phyloP scores from a whole-genome alignment of 345 rosid species.

The Eucalyptus curtisii region DNA sequence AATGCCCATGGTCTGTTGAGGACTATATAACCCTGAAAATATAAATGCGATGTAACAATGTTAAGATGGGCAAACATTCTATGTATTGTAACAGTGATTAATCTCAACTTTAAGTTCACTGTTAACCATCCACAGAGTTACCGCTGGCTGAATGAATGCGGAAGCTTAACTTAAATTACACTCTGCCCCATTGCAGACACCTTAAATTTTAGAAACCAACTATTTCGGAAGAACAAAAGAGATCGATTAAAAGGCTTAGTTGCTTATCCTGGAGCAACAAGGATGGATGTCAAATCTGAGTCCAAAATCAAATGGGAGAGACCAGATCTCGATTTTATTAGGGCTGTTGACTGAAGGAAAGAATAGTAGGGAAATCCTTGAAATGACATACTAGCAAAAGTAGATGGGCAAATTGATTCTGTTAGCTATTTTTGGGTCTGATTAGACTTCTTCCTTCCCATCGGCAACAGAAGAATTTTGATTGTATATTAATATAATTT shows the following conservation, averaged over 20 bases:
- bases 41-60: not conserved
- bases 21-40: slow-evolving; percentile 78
- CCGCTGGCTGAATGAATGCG: not conserved
- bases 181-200: not conserved
- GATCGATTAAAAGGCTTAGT: not conserved
- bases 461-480: not conserved
- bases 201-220: not conserved
- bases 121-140: not conserved
- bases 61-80: not conserved
- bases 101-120: not conserved
- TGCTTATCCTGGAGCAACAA: not conserved
- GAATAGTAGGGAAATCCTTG: no score
- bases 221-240: not conserved
- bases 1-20: slow-evolving; percentile 98
- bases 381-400: no score
- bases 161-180: not conserved
- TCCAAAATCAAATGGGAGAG: not conserved
- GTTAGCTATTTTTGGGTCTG: not conserved
- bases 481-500: not conserved
- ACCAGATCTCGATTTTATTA: no score
- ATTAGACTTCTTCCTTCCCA: not conserved
- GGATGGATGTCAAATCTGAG: not conserved
- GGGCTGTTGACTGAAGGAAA: no score
- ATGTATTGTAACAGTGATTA: not conserved
- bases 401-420: not conserved